phyloP scores from a whole-genome alignment of 164 flowering plant genomes.

The Magnolia officinalis region DNA sequence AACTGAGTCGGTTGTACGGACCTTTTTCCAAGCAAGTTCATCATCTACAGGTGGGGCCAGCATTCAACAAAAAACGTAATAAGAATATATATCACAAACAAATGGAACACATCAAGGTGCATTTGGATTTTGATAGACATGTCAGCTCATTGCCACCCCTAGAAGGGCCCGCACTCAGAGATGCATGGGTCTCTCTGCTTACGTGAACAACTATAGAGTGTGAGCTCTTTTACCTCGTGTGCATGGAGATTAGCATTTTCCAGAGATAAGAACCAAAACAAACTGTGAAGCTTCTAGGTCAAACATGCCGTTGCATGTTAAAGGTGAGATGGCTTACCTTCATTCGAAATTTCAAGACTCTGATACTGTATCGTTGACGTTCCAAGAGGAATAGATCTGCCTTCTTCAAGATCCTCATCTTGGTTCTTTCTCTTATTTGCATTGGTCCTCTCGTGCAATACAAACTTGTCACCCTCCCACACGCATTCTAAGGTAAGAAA shows the following conservation, averaged over 20 bases:
- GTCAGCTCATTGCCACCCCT: no score
- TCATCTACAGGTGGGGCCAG: slow-evolving; percentile 16
- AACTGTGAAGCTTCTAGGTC: neutral
- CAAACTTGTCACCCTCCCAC: slow-evolving; percentile 66
- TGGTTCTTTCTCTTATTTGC: slow-evolving; percentile 15
- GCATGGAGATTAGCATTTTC: no score
- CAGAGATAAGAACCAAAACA: no score
- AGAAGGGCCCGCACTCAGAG: no score
- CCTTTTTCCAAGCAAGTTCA: slow-evolving; percentile 13
- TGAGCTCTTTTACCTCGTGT: no score
- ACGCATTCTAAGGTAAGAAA: slow-evolving; percentile 44
- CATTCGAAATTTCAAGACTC: slow-evolving; percentile 46
- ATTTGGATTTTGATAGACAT: no score
- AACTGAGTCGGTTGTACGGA: slow-evolving; percentile 6
- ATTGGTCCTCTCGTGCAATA: slow-evolving; percentile 40
- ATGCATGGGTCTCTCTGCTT: no score
- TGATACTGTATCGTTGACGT: slow-evolving; percentile 34
- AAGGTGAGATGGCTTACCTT: slow-evolving; percentile 31
- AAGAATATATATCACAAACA: neutral
- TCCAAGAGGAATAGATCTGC: slow-evolving; percentile 12
- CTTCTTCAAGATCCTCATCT: slow-evolving; percentile 18
- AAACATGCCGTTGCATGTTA: neutral
- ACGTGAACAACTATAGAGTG: no score
- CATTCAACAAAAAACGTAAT: neutral
- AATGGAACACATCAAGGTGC: neutral